phyloP scores from a whole-genome alignment of 2,329 filamentous ascomycete genomes.

The Endocalyx cinctus region DNA sequence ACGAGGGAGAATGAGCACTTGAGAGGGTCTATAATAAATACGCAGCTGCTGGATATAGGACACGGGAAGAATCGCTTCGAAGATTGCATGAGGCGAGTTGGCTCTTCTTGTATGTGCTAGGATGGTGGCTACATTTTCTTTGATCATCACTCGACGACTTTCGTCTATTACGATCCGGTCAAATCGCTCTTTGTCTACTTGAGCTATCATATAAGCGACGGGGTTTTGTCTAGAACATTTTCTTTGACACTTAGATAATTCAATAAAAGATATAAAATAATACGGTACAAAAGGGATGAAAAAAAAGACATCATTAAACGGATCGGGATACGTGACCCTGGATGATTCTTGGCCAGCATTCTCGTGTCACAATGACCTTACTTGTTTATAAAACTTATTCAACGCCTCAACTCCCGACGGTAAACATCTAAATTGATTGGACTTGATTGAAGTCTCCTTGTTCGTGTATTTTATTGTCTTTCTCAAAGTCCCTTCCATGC shows the following conservation, averaged over 20 bases:
- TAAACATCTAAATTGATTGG: conserved; percentile 9
- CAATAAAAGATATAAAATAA: conserved; percentile 11
- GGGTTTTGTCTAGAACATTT: conserved; percentile 17
- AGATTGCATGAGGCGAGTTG: conserved; percentile 14
- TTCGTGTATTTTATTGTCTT: conserved; percentile 5
- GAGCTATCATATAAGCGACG: conserved; percentile 14
- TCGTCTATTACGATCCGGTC: conserved; percentile 14
- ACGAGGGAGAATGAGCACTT: conserved; percentile 22
- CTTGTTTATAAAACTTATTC: too few species aligned
- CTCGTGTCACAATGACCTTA: conserved; percentile 10
- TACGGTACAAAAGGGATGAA: conserved; percentile 1
- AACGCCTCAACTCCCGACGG: too few species aligned
- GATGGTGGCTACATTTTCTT: conserved; percentile 16
- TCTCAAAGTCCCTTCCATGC: conserved; percentile 61
- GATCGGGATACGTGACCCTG: conserved; percentile 1
- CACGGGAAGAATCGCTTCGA: conserved; percentile 11
- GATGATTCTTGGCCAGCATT: conserved; percentile 5
- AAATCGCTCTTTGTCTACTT: conserved; percentile 15
- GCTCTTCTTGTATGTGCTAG: conserved; percentile 25
- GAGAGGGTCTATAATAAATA: conserved; percentile 22
- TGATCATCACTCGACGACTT: conserved; percentile 16
- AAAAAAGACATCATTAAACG: conserved; percentile 1
- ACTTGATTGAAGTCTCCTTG: conserved; percentile 6
- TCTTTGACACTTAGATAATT: conserved; percentile 16
- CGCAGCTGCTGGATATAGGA: conserved; percentile 17